Evolutionary conservation across 345 rosid species (phyloP).

Genomic region (Eutrema japonicum): DNA sequence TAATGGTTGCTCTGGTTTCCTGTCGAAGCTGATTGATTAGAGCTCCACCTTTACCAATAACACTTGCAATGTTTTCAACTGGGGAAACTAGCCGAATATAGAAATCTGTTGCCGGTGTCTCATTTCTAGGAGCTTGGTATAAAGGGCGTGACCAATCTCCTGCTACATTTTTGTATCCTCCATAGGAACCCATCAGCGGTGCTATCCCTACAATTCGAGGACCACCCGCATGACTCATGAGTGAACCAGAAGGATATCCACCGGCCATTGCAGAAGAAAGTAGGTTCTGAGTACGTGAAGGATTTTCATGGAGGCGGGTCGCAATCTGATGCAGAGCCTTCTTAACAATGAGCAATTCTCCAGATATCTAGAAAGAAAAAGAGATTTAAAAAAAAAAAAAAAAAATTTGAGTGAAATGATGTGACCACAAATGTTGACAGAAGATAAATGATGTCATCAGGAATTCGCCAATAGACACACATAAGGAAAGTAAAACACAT

Average conservation of each 20-base stretch:
- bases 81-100: constrained; percentile 82
- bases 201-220: constrained; percentile 80
- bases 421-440: constrained; percentile 13
- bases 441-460: neutral
- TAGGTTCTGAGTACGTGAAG: constrained; percentile 81
- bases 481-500: constrained; percentile 7
- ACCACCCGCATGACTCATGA: constrained; percentile 63
- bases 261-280: constrained; percentile 69
- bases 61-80: constrained; percentile 80
- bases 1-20: constrained; percentile 80
- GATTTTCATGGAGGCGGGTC: constrained; percentile 85
- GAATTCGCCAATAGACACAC: neutral
- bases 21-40: constrained; percentile 91
- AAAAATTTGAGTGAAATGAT: neutral
- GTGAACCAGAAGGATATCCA: constrained; percentile 62
- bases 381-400: neutral
- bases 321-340: constrained; percentile 86
- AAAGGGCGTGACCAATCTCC: constrained; percentile 86
- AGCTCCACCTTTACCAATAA: constrained; percentile 94
- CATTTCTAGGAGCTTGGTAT: constrained; percentile 84
- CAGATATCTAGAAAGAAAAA: constrained; percentile 62
- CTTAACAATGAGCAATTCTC: constrained; percentile 78
- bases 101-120: constrained; percentile 70
- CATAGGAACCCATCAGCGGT: constrained; percentile 73
- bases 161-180: constrained; percentile 78